Base-by-base conservation (phyloP, 2,329 filamentous ascomycete genomes). In the Fusarium dimerum region DNA sequence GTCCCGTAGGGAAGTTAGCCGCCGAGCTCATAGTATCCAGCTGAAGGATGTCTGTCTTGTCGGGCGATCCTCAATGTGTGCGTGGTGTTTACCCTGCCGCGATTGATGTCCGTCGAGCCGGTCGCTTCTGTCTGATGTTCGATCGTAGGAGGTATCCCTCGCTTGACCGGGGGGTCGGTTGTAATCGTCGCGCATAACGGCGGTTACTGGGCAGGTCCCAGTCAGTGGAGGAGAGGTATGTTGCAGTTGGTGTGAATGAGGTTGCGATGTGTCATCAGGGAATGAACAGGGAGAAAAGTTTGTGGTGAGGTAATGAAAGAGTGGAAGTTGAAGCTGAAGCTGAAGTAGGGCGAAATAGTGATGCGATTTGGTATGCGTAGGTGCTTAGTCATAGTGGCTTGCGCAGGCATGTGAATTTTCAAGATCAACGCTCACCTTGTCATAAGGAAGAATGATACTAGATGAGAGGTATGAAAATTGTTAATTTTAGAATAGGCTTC, bases 1-100 rank as follows among this genome's bases (percentile, higher is more conserved):
- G 70, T 68, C 71, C 74, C 71, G 65, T 72, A 60, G 68, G 73
- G 56, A 77, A 76, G 75, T 77, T 75, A 77, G 75, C 75, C 58
- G 57, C 66, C 64, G 69, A 65, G 64, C 67, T 73, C 70, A 68
- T 62, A 60, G 54, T 52, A 63, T 63, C 59, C 63, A 64, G 61
- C 53, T 54, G 61, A 58, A 56, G 20, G 20, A 26, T 62, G 52
- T 40, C 17, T 15, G 32, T 40, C 58, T 59, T 66, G 56, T 63
- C 61, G 52, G 45, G 49, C 32, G 32, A 36, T 56, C 39, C 51
- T 60, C 51, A 59, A 58, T 55, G 43, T 63, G 57, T 60, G 59
- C 68, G 67, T 67, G 49, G 48, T 63, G 67, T 76, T 77, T 77
- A 77, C 75, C 78, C 75, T 80, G 77, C 74, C 76, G 73, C 73